Percentiles rank a stretch among this genome's conserved stretches.
These are phyloP conservation scores for Eucalyptus regnans DNA, from an alignment of 345 rosid species.

Conservation along the genomic window DNA sequence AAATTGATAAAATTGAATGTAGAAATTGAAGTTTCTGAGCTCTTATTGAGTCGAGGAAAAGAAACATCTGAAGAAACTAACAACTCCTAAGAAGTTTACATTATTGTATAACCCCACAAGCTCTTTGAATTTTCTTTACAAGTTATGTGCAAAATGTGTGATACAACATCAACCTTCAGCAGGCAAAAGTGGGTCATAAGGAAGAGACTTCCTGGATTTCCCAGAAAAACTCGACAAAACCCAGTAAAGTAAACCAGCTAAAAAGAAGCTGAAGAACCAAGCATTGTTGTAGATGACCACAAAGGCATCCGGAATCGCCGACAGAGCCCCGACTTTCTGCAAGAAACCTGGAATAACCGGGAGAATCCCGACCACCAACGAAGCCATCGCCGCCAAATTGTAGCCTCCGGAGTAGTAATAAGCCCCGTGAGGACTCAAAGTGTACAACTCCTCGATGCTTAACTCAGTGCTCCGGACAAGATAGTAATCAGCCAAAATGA, in stretches of 20 bases:
- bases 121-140: neutral
- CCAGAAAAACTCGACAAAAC: slow-evolving; percentile 18
- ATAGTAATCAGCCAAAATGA: slow-evolving; percentile 68
- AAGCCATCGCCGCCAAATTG: slow-evolving; percentile 44
- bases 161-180: neutral
- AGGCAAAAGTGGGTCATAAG: slow-evolving; percentile 3
- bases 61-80: neutral
- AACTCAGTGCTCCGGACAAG: slow-evolving; percentile 32
- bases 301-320: slow-evolving; percentile 18
- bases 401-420: slow-evolving; percentile 61
- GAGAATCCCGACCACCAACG: slow-evolving; percentile 55
- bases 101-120: neutral
- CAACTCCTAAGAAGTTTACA: neutral
- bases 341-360: slow-evolving; percentile 84
- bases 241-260: slow-evolving; percentile 57
- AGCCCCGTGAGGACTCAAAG: slow-evolving; percentile 41
- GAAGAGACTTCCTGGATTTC: slow-evolving; percentile 9
- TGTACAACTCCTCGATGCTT: slow-evolving; percentile 46
- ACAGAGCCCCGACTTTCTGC: slow-evolving; percentile 51
- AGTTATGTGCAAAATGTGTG: neutral
- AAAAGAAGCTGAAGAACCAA: slow-evolving; percentile 80
- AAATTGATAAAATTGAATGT: neutral
- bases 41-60: neutral
- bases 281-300: slow-evolving; percentile 67
- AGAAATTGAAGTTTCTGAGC: neutral